Evolutionary conservation across 2,329 filamentous ascomycete species (phyloP).

Genomic region (Colletotrichum australisinense): DNA sequence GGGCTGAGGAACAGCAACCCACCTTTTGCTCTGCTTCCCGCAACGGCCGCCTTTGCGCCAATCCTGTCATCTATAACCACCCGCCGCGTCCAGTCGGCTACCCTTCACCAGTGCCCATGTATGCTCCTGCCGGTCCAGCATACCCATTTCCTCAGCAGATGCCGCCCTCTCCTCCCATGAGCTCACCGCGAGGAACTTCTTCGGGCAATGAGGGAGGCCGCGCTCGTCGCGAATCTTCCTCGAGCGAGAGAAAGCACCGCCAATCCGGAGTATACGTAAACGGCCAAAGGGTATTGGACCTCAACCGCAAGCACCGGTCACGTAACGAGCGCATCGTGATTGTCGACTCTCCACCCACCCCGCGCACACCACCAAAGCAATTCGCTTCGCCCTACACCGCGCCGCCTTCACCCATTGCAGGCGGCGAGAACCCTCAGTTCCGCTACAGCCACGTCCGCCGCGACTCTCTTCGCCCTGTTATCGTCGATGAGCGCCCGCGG

Average conservation of each 20-base stretch:
- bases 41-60: conserved; percentile 54
- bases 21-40: conserved; percentile 52
- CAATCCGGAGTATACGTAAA: conserved; percentile 51
- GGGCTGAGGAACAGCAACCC: conserved; percentile 47
- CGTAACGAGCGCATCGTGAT: conserved; percentile 57
- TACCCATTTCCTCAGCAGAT: conserved; percentile 45
- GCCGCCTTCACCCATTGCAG: conserved; percentile 45
- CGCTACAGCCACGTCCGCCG: conserved; percentile 38
- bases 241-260: conserved; percentile 43
- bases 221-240: conserved; percentile 46
- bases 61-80: conserved; percentile 54
- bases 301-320: conserved; percentile 46
- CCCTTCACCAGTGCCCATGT: conserved; percentile 9
- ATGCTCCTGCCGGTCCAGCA: conserved; percentile 43
- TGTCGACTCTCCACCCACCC: conserved; percentile 57
- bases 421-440: conserved; percentile 36
- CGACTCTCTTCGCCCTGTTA: conserved; percentile 45
- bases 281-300: conserved; percentile 49
- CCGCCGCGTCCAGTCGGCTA: conserved; percentile 51
- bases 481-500: conserved; percentile 51
- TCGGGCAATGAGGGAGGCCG: conserved; percentile 52
- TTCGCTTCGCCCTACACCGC: conserved; percentile 53
- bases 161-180: conserved; percentile 52
- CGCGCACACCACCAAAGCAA: conserved; percentile 58
- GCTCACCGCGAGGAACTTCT: conserved; percentile 43